Percentiles rank a stretch among this genome's conserved stretches.
Conservation (phyloP, 202 grass and related monocot species). For the Alloteropsis angusta region DNA sequence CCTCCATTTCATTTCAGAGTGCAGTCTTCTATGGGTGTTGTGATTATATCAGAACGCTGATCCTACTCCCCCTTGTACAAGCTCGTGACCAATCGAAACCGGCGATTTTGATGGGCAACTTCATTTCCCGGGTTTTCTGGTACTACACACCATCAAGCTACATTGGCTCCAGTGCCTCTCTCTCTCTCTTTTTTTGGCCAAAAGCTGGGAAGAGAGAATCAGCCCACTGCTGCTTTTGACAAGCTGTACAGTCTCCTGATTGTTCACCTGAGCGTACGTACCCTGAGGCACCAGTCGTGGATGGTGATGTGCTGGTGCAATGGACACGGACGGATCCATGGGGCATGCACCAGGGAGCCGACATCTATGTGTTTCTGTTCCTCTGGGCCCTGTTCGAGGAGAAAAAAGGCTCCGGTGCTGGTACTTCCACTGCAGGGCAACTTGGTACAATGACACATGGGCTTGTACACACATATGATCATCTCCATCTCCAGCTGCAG, state of each 20-base stretch:
- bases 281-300: not conserved
- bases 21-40: not conserved
- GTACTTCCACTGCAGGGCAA: not conserved
- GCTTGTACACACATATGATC: not conserved
- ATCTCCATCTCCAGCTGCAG: not conserved
- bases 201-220: not conserved
- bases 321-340: not conserved
- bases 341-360: not conserved
- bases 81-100: not conserved
- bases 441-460: slow-evolving; percentile 1
- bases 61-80: not conserved
- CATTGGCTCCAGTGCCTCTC: not conserved
- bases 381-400: not conserved
- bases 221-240: not conserved
- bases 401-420: not conserved
- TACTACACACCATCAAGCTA: not conserved
- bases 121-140: not conserved
- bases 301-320: not conserved
- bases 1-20: not conserved
- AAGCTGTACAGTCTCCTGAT: not conserved
- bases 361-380: not conserved
- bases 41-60: not conserved
- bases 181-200: not conserved
- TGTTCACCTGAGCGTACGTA: slow-evolving; percentile 2
- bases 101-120: not conserved